Base-by-base conservation (phyloP, 345 rosid genomes). In the Hibiscus mutabilis region DNA sequence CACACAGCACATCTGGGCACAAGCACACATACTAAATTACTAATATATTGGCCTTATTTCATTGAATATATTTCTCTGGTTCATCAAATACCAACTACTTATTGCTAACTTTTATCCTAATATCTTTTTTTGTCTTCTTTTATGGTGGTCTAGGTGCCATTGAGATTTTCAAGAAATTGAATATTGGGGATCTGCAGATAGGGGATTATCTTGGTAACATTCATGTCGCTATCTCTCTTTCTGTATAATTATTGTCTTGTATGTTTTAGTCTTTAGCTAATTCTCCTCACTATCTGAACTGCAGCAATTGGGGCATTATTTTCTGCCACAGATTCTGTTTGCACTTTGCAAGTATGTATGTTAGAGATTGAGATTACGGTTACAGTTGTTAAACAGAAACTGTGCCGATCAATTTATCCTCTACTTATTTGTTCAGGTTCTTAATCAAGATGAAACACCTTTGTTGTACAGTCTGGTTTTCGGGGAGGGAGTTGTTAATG, bases 301-400 rank as follows among this genome's bases (percentile, higher is more conserved):
- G 78, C 76, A 95, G 99, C 99, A 74, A 92, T 92, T 72, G 99
- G 97, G 72, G 97, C 92, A 55, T 92, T 95, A 82, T 92, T 95
- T 79, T 87, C 99, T 75, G 99, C 97, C 40, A 95, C 99, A 4
- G 99, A 95, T 78, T 95, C 99, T 74, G 99, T 95, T 75, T 91
- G 98, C 82, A 94, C 98, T 44, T 82, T 94, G 82, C 97, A 94
- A 88, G 98, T 88, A 84, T 57, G 75, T 33, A 61, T 72, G 19
- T 59, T 2, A 22, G 12, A 10, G 21, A 60, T 65, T 47, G 46
- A 8, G 35, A 5, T 4, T 72, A 44, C 40, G 22, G 56, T 61
- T 73, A 22, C 59, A 64, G 49, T 64, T 70, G 68, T 42, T 69
- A 44, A 58, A 37, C 21, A 61, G 63, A 9, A 52, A 46, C 8